These are phyloP conservation scores for Aspergillus homomorphus DNA, from an alignment of 495 filamentous ascomycete genomes.

Conservation along the genomic window DNA sequence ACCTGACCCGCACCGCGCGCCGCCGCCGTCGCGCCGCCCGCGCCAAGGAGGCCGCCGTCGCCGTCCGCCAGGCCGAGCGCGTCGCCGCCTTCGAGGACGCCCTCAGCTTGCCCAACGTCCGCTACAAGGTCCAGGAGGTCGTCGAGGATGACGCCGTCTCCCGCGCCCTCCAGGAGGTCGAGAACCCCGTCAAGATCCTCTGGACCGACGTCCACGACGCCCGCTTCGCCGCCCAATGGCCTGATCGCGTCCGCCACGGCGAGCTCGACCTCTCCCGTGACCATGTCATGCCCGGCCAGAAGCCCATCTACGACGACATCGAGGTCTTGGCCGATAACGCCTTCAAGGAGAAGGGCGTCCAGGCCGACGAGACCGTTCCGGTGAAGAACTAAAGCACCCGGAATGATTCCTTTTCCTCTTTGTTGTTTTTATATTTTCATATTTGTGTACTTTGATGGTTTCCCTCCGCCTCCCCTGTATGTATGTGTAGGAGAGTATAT, in stretches of 20 bases:
- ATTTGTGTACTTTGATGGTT: conserved; percentile 6
- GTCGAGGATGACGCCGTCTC: conserved; percentile 27
- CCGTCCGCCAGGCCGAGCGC: conserved; percentile 30
- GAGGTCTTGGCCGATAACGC: conserved; percentile 40
- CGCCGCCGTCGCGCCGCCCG: conserved; percentile 32
- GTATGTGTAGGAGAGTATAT: not conserved
- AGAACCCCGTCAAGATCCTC: conserved; percentile 52
- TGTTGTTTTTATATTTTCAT: too few relatives aligned
- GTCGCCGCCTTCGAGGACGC: conserved; percentile 30
- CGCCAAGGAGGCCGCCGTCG: conserved; percentile 37
- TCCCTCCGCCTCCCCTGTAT: too few relatives aligned
- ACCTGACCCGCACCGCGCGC: conserved; percentile 32
- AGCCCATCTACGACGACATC: conserved; percentile 18
- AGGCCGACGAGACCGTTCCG: not conserved
- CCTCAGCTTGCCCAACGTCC: conserved; percentile 24
- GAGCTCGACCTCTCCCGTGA: conserved; percentile 36
- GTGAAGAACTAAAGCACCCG: not conserved
- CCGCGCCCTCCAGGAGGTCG: conserved; percentile 10
- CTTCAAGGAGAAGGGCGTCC: conserved; percentile 37
- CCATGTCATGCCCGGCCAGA: conserved; percentile 38
- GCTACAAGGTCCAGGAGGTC: conserved; percentile 33
- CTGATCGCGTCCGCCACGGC: conserved; percentile 63
- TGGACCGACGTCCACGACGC: conserved; percentile 69
- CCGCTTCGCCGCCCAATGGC: conserved; percentile 65
- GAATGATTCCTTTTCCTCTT: not conserved